Percentiles rank a stretch among this genome's conserved stretches.
These are phyloP conservation scores for Phellopilus nigrolimitatus DNA, from an alignment of 1,284 basidiomycete genomes.

Conservation along the genomic window DNA sequence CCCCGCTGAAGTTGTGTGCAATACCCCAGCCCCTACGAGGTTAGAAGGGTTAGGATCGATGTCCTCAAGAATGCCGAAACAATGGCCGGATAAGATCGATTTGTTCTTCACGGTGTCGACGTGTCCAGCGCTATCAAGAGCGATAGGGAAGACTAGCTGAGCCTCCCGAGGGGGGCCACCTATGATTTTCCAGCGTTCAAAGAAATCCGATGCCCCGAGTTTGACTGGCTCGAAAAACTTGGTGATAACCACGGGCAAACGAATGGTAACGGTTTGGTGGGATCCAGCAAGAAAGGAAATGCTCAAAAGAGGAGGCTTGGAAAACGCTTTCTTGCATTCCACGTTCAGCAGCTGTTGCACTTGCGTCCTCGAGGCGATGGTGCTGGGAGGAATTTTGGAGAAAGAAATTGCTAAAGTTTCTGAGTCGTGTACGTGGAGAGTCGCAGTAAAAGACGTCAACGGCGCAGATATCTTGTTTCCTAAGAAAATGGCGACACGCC, in stretches of 20 bases:
- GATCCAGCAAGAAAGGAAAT: conserved; percentile 92
- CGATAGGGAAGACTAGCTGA: conserved; percentile 83
- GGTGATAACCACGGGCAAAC: conserved; percentile 81
- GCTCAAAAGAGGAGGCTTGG: conserved; percentile 73
- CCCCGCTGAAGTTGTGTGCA: conserved; percentile 82
- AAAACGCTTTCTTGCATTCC: conserved; percentile 90
- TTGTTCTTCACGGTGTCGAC: conserved; percentile 72
- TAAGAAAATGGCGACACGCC: conserved; percentile 90
- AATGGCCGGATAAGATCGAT: conserved; percentile 74
- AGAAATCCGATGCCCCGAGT: conserved; percentile 82
- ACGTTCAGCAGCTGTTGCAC: conserved; percentile 90
- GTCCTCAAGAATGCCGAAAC: conserved; percentile 71
- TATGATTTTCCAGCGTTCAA: conserved; percentile 97
- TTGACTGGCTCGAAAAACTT: conserved; percentile 95
- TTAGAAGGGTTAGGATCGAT: conserved; percentile 87
- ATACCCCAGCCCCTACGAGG: conserved; percentile 86
- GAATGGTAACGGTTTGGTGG: conserved; percentile 80
- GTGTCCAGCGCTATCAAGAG: conserved; percentile 59
- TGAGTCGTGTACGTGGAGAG: conserved; percentile 68
- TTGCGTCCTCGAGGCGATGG: conserved; percentile 80
- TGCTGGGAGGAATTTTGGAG: conserved; percentile 82
- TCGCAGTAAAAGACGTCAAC: conserved; percentile 86
- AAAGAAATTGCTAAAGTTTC: conserved; percentile 78
- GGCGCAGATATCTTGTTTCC: conserved; percentile 92
- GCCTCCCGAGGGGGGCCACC: conserved; percentile 91